A percentile compares a stretch with the other conserved stretches of the same genome.
Evolutionary conservation across 805 yeast species (phyloP).

Genomic region (Ogataea minuta): DNA sequence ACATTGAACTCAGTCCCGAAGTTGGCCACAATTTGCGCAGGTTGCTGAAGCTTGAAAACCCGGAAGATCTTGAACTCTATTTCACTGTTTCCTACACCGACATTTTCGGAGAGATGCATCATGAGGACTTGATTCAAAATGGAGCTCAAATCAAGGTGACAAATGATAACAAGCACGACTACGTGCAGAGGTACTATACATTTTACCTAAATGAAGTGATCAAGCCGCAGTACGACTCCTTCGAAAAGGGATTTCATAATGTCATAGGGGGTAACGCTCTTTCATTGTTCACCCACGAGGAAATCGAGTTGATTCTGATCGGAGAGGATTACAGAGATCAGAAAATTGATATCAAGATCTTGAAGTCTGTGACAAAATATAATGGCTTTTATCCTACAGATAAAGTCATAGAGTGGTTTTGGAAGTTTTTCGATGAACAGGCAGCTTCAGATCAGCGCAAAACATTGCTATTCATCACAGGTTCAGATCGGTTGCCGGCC

Average conservation of each 20-base stretch:
- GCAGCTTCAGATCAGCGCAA: constrained; percentile 51
- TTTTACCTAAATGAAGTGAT: constrained; percentile 60
- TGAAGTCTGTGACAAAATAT: constrained; percentile 74
- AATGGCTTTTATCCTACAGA: constrained; percentile 51
- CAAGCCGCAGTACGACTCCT: constrained; percentile 50
- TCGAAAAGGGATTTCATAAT: constrained; percentile 66
- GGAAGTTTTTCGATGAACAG: constrained; percentile 67
- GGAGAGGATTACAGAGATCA: constrained; percentile 58
- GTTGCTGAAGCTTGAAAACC: constrained; percentile 43
- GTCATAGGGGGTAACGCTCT: constrained; percentile 82
- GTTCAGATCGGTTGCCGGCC: constrained; percentile 90
- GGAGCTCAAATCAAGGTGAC: constrained; percentile 62
- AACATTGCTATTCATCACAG: constrained; percentile 76
- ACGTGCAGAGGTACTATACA: constrained; percentile 59
- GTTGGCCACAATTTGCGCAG: constrained; percentile 51
- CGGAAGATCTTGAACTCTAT: constrained; percentile 48
- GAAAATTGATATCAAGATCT: constrained; percentile 60
- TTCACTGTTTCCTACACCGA: constrained; percentile 65
- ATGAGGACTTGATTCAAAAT: constrained; percentile 51
- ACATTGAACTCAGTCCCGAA: constrained; percentile 64
- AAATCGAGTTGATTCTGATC: constrained; percentile 72
- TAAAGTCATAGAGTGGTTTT: constrained; percentile 72
- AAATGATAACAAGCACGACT: constrained; percentile 52
- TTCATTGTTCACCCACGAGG: constrained; percentile 77
- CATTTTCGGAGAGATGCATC: constrained; percentile 41